Conservation (phyloP, 1,139 yeast genomes). For the Sugiyamaella novakii region DNA sequence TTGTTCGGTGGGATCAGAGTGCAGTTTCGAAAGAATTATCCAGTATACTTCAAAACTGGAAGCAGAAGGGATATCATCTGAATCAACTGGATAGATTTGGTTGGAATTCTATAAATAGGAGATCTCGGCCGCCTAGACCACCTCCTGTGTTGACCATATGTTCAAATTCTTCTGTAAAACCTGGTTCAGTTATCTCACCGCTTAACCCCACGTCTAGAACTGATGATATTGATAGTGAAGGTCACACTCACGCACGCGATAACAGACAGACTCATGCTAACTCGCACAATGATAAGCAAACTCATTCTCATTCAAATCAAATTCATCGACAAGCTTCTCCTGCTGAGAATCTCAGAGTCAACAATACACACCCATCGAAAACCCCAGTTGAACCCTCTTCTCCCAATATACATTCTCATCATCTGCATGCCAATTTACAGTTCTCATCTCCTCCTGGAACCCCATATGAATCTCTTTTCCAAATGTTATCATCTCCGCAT, state of each 20-base stretch:
- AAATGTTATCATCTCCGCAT: constrained; percentile 10
- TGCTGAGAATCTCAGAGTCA: too few species aligned
- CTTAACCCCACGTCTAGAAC: too few species aligned
- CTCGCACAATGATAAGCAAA: too few species aligned
- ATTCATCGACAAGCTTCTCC: too few species aligned
- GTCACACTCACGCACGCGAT: too few species aligned
- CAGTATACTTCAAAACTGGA: constrained; percentile 29
- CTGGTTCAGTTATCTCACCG: too few species aligned
- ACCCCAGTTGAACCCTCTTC: background rate
- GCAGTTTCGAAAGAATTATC: constrained; percentile 29
- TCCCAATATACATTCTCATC: constrained; percentile 4
- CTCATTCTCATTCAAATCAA: too few species aligned
- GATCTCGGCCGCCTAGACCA: background rate
- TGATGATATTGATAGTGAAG: too few species aligned
- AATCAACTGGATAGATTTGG: constrained; percentile 11
- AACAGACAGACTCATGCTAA: too few species aligned
- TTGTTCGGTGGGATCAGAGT: constrained; percentile 31
- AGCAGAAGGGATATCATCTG: constrained; percentile 5
- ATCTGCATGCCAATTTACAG: background rate
- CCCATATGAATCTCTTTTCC: constrained; percentile 10
- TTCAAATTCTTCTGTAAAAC: too few species aligned
- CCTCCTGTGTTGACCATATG: too few species aligned
- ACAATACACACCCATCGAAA: too few species aligned
- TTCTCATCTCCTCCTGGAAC: constrained; percentile 16
- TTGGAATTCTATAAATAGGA: constrained; percentile 3